A percentile compares a stretch with the other conserved stretches of the same genome.
These are phyloP conservation scores for Edaphochlamys debaryana DNA, from an alignment of 139 green algal genomes.

Conservation along the genomic window DNA sequence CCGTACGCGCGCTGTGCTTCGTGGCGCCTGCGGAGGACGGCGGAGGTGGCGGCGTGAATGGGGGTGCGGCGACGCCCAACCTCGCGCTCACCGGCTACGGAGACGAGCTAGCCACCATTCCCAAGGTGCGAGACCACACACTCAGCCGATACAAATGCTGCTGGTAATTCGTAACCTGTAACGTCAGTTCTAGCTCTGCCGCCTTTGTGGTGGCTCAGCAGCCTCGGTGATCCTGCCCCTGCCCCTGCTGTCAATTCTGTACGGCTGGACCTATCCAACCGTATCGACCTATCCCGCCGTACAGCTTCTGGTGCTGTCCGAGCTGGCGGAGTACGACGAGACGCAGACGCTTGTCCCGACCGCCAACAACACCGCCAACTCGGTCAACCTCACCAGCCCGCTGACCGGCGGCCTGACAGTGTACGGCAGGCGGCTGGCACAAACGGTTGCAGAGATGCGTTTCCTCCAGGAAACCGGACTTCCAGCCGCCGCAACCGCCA, in stretches of 20 bases:
- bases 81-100: background rate
- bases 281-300: too few species aligned
- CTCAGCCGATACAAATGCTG: too few species aligned
- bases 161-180: too few species aligned
- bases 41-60: background rate
- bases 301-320: background rate
- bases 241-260: too few species aligned
- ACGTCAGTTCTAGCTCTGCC: too few species aligned
- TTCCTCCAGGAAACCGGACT: too few species aligned
- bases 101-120: background rate
- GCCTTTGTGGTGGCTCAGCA: too few species aligned
- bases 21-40: background rate
- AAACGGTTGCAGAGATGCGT: too few species aligned
- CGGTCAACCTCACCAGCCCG: background rate
- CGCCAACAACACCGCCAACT: constrained; percentile 2
- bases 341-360: background rate
- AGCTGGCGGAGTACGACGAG: background rate
- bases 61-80: background rate
- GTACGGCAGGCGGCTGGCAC: background rate
- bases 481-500: too few species aligned
- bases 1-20: background rate
- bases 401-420: background rate
- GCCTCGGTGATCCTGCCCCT: too few species aligned
- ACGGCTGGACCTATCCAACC: too few species aligned
- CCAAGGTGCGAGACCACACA: too few species aligned